Evolutionary conservation across 495 filamentous ascomycete species (phyloP), one percentile per base, ranked within the genome.

Genomic region (Aspergillus taichungensis): DNA sequence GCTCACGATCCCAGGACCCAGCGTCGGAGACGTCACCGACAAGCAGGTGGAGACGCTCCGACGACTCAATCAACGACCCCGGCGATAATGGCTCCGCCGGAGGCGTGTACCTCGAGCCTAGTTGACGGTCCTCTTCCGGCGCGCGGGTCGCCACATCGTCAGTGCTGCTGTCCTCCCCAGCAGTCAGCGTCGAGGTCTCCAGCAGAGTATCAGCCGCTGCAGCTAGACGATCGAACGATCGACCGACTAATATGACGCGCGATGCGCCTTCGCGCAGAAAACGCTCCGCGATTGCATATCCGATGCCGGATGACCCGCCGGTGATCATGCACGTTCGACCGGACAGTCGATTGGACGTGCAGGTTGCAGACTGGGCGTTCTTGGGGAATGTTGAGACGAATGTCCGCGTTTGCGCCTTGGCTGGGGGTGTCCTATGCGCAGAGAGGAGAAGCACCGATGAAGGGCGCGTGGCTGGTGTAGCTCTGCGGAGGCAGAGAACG

Each of bases 281-380:
- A 3, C 77, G 65, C 13, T 65, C 59, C 5, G 87, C 85, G 49
- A 91, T 87, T 14, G 76, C 68, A 39, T 68, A 68, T n/a, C 82
- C 82, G 47, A 85, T 83, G 0, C 82, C 82, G 6, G 78, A 76
- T 13, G 76, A 76, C 0, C 72, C 78, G 24, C 82, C 82, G 5
- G 80, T 84, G 47, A 85, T 72, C 55, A 85, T 61, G 47, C 66
- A 73, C 38, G 59, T 71, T 42, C 73, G 71, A 31, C 64, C 66
- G 11, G 53, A 40, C 30, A 77, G 64, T 13, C 63, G 56, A 11
- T 44, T 49, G 24, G 57, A 44, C 32, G 52, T 12, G 31, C 18
- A 24, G 18, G 18, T 1, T 24, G 18, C 18, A 24, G 14, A 14
- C 2, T 31, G 12, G 30, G 33, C 24, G 34, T 34, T 31, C 10